A percentile compares a stretch with the other conserved stretches of the same genome.
Conservation (phyloP, 2,329 filamentous ascomycete genomes). For the Ascochyta rabiei region DNA sequence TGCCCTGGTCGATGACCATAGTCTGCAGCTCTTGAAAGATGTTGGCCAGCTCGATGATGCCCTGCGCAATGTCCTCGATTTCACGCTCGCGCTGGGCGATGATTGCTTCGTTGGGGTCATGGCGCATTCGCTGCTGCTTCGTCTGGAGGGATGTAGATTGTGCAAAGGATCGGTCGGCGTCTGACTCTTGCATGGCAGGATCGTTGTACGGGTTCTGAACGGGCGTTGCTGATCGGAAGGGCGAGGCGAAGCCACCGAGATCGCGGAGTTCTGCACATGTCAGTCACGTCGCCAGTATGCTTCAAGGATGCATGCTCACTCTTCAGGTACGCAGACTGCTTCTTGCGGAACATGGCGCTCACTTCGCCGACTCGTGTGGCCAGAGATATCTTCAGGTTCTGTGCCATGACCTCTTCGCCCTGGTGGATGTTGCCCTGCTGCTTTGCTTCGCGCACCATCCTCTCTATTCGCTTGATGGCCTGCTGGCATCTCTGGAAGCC, state of each 20-base stretch:
- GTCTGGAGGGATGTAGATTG: conserved; percentile 87
- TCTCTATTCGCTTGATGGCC: conserved; percentile 85
- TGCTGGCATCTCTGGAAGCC: conserved; percentile 89
- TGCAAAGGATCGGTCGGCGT: conserved; percentile 90
- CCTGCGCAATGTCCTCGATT: conserved; percentile 97
- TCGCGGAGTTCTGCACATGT: conserved; percentile 49
- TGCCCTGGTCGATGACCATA: conserved; percentile 72
- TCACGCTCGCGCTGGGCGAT: conserved; percentile 94
- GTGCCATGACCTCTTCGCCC: conserved; percentile 93
- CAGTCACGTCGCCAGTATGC: conserved; percentile 9
- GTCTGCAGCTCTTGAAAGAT: conserved; percentile 95
- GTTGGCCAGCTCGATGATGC: conserved; percentile 95
- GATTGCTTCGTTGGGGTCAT: conserved; percentile 73
- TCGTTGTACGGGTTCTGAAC: conserved; percentile 74
- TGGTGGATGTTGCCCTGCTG: conserved; percentile 73
- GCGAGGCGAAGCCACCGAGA: conserved; percentile 56
- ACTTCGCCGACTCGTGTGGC: conserved; percentile 89
- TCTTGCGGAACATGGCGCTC: conserved; percentile 92
- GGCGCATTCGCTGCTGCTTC: conserved; percentile 63
- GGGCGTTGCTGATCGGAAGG: conserved; percentile 52
- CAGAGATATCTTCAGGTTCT: conserved; percentile 91
- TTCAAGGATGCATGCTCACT: conserved; percentile 60
- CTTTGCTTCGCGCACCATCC: conserved; percentile 82
- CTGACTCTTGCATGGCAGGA: conserved; percentile 83
- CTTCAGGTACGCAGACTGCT: conserved; percentile 94